Conservation (phyloP, 441 rosid genomes). For the Jatropha podagrica region DNA sequence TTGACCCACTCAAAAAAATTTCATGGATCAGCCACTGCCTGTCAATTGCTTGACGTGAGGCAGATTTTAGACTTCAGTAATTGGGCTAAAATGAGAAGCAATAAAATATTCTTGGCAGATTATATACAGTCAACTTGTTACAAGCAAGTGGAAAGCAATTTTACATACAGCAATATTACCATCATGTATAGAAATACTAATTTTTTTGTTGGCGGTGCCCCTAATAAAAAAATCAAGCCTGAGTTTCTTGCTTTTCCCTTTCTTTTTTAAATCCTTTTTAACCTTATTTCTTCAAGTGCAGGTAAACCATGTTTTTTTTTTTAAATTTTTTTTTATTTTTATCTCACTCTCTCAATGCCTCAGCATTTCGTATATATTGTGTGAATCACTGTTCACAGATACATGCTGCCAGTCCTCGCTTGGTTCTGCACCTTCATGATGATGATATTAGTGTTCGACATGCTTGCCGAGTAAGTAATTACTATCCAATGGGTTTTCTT, state of each 20-base stretch:
- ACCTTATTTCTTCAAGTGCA: neutral
- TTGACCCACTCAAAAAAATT: too few relatives aligned
- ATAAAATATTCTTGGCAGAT: neutral
- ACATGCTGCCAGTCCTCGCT: constrained; percentile 78
- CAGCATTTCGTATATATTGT: constrained; percentile 13
- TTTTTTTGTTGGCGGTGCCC: neutral
- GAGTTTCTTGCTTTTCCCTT: neutral
- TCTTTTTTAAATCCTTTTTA: neutral
- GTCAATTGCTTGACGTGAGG: neutral
- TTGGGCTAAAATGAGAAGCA: too few relatives aligned
- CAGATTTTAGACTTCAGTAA: constrained; percentile 3
- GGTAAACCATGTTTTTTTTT: neutral
- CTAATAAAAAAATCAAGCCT: neutral
- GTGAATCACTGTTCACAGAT: constrained; percentile 46
- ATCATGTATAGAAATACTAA: neutral
- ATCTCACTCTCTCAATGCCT: neutral
- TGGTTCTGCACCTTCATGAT: constrained; percentile 82
- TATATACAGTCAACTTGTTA: neutral
- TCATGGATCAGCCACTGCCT: too few relatives aligned
- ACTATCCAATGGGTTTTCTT: constrained; percentile 10
- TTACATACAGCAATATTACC: neutral
- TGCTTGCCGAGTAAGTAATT: constrained; percentile 75
- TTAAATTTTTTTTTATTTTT: too few relatives aligned
- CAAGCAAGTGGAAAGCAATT: neutral
- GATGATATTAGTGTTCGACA: constrained; percentile 73